Conservation (phyloP, 2,329 filamentous ascomycete genomes). For the Helotiales sp. region DNA sequence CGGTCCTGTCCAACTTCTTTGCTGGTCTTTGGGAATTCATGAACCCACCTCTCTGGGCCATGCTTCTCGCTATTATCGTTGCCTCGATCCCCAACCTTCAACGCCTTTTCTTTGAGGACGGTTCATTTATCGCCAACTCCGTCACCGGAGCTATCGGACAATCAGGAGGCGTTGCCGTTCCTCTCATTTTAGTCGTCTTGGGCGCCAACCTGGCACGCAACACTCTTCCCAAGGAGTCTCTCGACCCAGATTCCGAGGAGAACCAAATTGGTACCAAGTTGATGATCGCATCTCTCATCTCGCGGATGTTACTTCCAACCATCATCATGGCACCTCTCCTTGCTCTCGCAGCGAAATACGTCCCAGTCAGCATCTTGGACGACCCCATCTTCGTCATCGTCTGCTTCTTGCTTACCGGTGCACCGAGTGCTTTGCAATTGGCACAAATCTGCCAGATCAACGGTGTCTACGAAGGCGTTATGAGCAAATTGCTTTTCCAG, state of each 20-base stretch:
- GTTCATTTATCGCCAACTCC: conserved; percentile 90
- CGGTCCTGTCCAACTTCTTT: conserved; percentile 56
- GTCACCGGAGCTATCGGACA: conserved; percentile 86
- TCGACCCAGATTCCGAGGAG: conserved; percentile 72
- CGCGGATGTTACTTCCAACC: conserved; percentile 91
- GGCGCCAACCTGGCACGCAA: conserved; percentile 94
- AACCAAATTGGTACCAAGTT: conserved; percentile 72
- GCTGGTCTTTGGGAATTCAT: conserved; percentile 87
- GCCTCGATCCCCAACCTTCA: conserved; percentile 87
- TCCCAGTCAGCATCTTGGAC: conserved; percentile 91
- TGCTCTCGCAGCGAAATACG: conserved; percentile 84
- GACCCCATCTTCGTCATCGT: conserved; percentile 99
- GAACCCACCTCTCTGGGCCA: conserved; percentile 98
- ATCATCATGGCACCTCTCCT: conserved; percentile 90
- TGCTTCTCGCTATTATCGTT: conserved; percentile 88
- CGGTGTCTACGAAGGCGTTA: conserved; percentile 90
- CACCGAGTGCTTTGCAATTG: conserved; percentile 89
- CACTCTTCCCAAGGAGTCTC: conserved; percentile 70
- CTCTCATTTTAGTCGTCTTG: conserved; percentile 91
- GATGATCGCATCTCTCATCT: conserved; percentile 82
- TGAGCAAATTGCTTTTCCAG: conserved; percentile 92
- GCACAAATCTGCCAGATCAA: conserved; percentile 99
- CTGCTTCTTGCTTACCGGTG: conserved; percentile 93
- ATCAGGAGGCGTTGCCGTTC: conserved; percentile 89
- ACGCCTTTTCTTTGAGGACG: conserved; percentile 82